phyloP scores from a whole-genome alignment of 352 stramenopile genomes.

The Pythium biforme region DNA sequence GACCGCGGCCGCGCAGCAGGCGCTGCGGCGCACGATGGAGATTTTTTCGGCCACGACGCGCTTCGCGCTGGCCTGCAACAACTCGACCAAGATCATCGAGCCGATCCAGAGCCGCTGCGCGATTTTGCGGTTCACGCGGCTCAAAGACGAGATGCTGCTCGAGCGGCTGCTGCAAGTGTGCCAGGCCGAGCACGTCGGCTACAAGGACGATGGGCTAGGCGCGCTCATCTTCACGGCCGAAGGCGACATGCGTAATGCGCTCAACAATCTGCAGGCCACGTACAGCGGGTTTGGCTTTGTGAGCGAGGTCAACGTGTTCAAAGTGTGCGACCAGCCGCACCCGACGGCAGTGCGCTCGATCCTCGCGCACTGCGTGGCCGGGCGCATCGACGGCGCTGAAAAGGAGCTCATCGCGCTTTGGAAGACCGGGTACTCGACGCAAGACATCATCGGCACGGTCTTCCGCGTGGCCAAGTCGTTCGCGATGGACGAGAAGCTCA shows the following conservation, averaged over 20 bases:
- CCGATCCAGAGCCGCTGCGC: conserved; percentile 98
- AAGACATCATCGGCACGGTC: conserved; percentile 97
- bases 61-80: conserved; percentile 99
- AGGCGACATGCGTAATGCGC: conserved; percentile 98
- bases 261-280: conserved; percentile 99
- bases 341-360: conserved; percentile 81
- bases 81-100: conserved; percentile 99
- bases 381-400: conserved; percentile 85
- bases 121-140: conserved; percentile 96
- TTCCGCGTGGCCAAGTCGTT: conserved; percentile 95
- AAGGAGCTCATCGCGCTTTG: conserved; percentile 69
- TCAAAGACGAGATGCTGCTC: conserved; percentile 96
- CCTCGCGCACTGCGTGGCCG: conserved; percentile 61
- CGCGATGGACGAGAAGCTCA: conserved; percentile 81
- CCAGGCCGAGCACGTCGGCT: conserved; percentile 87
- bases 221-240: conserved; percentile 99
- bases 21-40: conserved; percentile 98
- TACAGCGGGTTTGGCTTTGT: conserved; percentile 94
- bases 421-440: conserved; percentile 92
- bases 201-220: conserved; percentile 92
- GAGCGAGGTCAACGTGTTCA: conserved; percentile 96
- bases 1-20: conserved; percentile 97
- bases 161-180: conserved; percentile 93
- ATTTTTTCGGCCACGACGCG: conserved; percentile 97
- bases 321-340: conserved; percentile 96